Base-by-base conservation (phyloP, 1,284 basidiomycete genomes). In the Spongiforma sp. region DNA sequence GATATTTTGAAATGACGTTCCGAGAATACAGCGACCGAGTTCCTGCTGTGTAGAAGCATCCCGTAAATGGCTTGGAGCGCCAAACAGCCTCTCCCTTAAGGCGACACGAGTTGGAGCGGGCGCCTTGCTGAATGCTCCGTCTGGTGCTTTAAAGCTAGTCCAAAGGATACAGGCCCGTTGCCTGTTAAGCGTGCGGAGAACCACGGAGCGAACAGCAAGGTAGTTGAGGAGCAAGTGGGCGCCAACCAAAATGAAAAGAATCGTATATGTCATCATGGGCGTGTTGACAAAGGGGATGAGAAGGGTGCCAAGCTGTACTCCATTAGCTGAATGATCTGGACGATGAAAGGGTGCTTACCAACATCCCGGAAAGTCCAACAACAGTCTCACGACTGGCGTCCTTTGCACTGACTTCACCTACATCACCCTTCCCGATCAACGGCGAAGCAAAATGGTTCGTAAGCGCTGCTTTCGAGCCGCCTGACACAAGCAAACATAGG, bases 301-400 rank as follows among this genome's bases (percentile, higher is more conserved):
- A 32, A 86, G 69, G 3, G 84, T 84, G 5, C 89, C 88, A 26
- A 85, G 80, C 89, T 90, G 39, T 30, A n/a, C 17, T 43, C 39
- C 11, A n/a, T 77, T 39, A 66, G 48, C 50, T 11, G 11, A 61
- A 15, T 33, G 24, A 14, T 19, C 24, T 11, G n/a, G 15, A 30
- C 39, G 17, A 55, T 9, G 32, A 6, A 19, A 6, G 3, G 21
- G 2, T n/a, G 71, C 87, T 73, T 63, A 89, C 89, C 73, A 90
- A 69, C 84, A 90, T 88, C 26, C 89, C 89, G 3, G 86, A 69
- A 28, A 91, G 81, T 1, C 86, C 86, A 9, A 91, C 77, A 1
- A 90, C 84, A 0, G 89, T 91, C 73, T 91, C 89, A 68, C 88
- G 88, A 73, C 89, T 90, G 0, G 85, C 82, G 66, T 89, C 88